A percentile compares a stretch with the other conserved stretches of the same genome.
Evolutionary conservation across 2,329 filamentous ascomycete genomes (phyloP).

Genomic region (Coniochaeta ligniaria): DNA sequence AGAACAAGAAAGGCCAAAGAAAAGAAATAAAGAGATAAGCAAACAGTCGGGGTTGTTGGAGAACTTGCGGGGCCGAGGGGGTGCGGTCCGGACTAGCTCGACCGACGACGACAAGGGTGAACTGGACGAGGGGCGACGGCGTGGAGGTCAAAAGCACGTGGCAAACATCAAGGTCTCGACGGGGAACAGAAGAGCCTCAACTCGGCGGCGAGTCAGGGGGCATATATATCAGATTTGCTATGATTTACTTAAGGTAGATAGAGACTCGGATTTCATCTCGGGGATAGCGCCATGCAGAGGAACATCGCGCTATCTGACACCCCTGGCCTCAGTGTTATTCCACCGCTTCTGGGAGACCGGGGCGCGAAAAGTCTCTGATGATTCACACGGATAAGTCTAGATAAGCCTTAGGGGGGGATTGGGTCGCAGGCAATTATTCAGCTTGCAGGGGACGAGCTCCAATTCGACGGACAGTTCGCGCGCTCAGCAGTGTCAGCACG

Average conservation of each 20-base stretch:
- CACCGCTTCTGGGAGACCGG: not conserved
- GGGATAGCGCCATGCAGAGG: not conserved
- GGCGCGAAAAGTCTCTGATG: not conserved
- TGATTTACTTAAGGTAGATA: too few species aligned
- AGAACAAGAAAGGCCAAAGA: not conserved
- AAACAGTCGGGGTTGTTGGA: not conserved
- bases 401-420: too few species aligned
- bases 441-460: too few species aligned
- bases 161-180: not conserved
- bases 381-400: too few species aligned
- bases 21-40: not conserved
- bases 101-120: not conserved
- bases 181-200: not conserved
- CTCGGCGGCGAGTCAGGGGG: not conserved
- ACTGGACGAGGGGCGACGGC: not conserved
- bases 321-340: not conserved
- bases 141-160: not conserved
- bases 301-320: not conserved
- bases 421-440: too few species aligned
- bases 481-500: too few species aligned
- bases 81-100: not conserved
- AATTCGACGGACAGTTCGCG: too few species aligned
- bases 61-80: not conserved
- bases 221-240: not conserved
- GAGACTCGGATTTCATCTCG: not conserved